Base-by-base conservation (phyloP, 2,329 filamentous ascomycete species). In the Thielaviopsis musarum region DNA sequence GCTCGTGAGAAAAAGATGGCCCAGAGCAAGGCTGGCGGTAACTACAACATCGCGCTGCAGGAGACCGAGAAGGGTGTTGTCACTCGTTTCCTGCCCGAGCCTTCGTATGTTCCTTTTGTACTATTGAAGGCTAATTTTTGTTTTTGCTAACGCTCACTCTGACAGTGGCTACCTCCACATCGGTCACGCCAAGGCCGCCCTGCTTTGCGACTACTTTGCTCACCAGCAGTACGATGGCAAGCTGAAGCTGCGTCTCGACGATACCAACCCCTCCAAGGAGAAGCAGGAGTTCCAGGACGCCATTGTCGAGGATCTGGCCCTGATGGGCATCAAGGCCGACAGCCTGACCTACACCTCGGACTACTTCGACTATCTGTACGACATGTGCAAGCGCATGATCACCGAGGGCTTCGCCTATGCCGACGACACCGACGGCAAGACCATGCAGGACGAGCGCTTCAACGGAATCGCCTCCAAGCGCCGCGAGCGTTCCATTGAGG, bases 251-350 rank as follows among this genome's bases (percentile, higher is more conserved):
- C 87, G 93, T 62, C 93, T 98, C 68, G 93, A 98, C 69, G 93
- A 98, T 69, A 98, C 93, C 60, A 98, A 98, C 73, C 93, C 93
- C 7, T 84, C 87, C 62, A 97, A 97, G 71, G 93, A 98, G 77
- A 96, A 95, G 76, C 84, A 91, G 70, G 93, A 97, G 74, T 98
- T 85, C 70, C 85, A 97, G 70, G 90, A 97, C 72, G 81, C 90
- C 5, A 98, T 98, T 63, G 77, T 95, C 48, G 86, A 95, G 74
- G 93, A 98, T 71, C 80, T 96, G 56, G 83, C 84, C 56, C 79
- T 97, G 58, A 89, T 98, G 79, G 91, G 91, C 30, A 88, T 98
- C 71, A 88, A 87, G 73, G 88, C 91, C 22, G 91, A 96, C 71
- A 80, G 80, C 64, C 79, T 91, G 61, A 88, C 88, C 19, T 94